Evolutionary conservation across 306 rosid genomes (phyloP), one percentile per base, ranked within the genome.

Genomic region (Vigna unguiculata): DNA sequence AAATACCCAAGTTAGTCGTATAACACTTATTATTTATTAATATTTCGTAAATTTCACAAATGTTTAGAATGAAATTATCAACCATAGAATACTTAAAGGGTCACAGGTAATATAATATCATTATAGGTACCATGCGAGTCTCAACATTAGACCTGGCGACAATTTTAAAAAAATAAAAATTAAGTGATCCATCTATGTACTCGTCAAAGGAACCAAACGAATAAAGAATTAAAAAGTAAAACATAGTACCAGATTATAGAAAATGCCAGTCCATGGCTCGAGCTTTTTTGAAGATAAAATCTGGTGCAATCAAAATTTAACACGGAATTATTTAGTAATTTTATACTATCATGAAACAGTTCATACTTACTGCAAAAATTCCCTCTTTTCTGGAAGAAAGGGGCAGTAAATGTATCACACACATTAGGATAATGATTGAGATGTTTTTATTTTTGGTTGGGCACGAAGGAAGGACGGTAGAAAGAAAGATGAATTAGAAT

Each of bases 171-270:
- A 65, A 51, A 48, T 17, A 57, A 6, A 1, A 13, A n/a, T 2
- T 11, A 60, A 75, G 11, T 19, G 11, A 45, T 61, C 10, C 4
- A 20, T n/a, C 10, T 7, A 20, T n/a, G 19, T 46, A 62, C 49
- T 48, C 16, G 19, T 75, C 72, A 32, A 75, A 61, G 49, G 51
- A 6, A 46, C 60, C 32, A 60, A 60, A 32, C 24, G 45, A 62
- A 76, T 63, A 58, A 58, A 46, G 34, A 10, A 48, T 20, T 66
- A 40, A 16, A 32, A 78, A 48, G 17, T 34, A n/a, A 78, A 78
- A 47, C 45, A 30, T 24, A 10, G 65, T 22, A 60, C 40, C 59
- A 61, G 40, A 21, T 22, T 51, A 78, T n/a, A 48, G 11, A 24
- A 48, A 58, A 34, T 15, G 11, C 3, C 15, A 1, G 46, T 36